Base-by-base conservation (phyloP, 768 basidiomycete genomes). In the Pholiota microspora region DNA sequence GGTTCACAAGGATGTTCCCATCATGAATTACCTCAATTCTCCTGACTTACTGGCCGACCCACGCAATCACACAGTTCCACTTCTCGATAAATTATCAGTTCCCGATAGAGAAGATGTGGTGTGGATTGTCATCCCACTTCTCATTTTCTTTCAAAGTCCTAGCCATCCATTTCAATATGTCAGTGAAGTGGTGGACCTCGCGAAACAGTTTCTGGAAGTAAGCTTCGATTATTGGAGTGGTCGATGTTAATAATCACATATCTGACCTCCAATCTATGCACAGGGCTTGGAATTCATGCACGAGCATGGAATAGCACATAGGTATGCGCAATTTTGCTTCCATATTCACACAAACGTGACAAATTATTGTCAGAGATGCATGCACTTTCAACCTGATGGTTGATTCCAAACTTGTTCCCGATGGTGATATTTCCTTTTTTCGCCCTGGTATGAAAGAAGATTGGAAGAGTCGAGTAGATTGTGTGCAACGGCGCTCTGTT, bases 401-500 rank as follows among this genome's bases (percentile, higher is more conserved):
- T 31, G 61, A 64, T 35, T 48, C 49, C 53, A 6, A 45, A 49
- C 25, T 62, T 2, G 47, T 60, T 10, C 60, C 58, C 4, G 38
- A 47, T 4, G 51, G 56, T 38, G 57, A 56, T 34, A 46, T 59
- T 36, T 54, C 27, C 4, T 28, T 32, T 7, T 42, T 32, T 12
- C 7, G 7, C 2, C 40, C 38, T 4, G 9, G 9, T 4, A 5
- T 13, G 16, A 42, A 25, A 1, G 16, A 16, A 7, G 50, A 51
- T 27, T 29, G 15, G 51, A 45, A n/a, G 3, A 10, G 28, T 12
- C n/a, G 1, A 1, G 25, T 51, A 12, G 16, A 24, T 8, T 21
- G 27, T 16, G 51, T 51, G n/a, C 54, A 58, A 8, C 55, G 62
- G 1, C 58, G 66, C 32, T 59, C 60, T 7, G 58, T 66, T 9